phyloP scores from a whole-genome alignment of 129 eudicot genomes.

The Gnaphalium uliginosum region DNA sequence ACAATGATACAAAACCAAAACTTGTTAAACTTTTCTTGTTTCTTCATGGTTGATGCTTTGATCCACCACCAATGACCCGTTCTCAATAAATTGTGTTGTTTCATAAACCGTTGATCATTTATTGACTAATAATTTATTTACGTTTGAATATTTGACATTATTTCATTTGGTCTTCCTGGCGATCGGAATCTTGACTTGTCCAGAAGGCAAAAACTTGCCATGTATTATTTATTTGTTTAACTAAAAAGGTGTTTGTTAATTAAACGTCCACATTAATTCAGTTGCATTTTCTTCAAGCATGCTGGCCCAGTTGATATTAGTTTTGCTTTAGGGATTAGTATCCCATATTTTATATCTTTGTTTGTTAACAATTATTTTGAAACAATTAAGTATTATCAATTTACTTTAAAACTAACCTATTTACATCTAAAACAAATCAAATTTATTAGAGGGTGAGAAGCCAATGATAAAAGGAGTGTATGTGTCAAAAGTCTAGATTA shows the following conservation, averaged over 20 bases:
- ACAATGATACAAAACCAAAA: constrained; percentile 10
- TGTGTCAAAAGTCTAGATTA: neutral
- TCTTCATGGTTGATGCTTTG: constrained; percentile 11
- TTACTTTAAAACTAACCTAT: no score
- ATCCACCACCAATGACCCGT: neutral
- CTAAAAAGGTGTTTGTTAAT: neutral
- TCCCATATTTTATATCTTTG: no score
- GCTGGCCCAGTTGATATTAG: neutral
- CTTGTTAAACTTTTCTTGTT: neutral
- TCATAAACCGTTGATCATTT: neutral
- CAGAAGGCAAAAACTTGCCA: neutral
- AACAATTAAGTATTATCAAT: no score
- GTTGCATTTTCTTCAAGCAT: neutral
- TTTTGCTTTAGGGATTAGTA: no score
- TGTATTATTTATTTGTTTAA: neutral
- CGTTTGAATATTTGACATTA: constrained; percentile 3
- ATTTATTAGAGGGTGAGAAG: neutral
- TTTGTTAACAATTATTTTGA: no score
- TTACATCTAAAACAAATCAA: no score
- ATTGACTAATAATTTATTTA: neutral
- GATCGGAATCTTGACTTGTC: constrained; percentile 17
- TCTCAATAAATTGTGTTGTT: neutral
- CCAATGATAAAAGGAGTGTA: neutral
- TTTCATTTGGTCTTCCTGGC: constrained; percentile 1
- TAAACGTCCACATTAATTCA: neutral